phyloP scores from a whole-genome alignment of 352 stramenopile genomes.

The Globisporangium nodosum region DNA sequence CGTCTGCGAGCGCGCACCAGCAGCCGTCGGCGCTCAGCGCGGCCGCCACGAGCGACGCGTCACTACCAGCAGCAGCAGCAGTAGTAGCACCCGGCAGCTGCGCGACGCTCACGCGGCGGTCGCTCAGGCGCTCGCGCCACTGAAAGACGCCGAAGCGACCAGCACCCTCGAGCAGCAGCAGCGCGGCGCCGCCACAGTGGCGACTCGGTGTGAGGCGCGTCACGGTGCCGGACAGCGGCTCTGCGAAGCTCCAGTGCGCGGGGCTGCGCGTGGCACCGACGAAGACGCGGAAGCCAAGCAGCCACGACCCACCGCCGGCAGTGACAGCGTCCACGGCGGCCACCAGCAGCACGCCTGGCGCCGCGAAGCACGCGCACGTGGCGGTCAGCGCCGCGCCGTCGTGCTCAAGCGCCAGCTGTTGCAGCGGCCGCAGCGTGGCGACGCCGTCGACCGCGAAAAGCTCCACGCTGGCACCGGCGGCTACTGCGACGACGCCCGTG shows the following conservation, averaged over 20 bases:
- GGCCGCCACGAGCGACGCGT: slow-evolving; percentile 10
- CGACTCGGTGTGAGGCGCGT: slow-evolving; percentile 1
- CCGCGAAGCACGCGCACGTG: slow-evolving; percentile 38
- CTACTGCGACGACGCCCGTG: neutral
- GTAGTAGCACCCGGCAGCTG: slow-evolving; percentile 13
- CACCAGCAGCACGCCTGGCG: slow-evolving; percentile 38
- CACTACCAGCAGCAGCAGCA: no score
- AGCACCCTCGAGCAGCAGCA: slow-evolving; percentile 25
- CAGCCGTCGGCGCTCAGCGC: slow-evolving; percentile 23
- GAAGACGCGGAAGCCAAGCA: slow-evolving; percentile 56
- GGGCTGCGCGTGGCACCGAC: neutral
- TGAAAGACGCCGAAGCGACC: slow-evolving; percentile 33
- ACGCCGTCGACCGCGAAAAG: slow-evolving; percentile 11
- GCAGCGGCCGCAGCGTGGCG: neutral
- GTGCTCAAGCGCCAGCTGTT: neutral
- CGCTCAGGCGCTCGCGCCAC: slow-evolving; percentile 55
- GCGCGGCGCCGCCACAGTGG: slow-evolving; percentile 21
- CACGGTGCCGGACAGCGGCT: slow-evolving; percentile 13
- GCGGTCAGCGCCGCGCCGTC: slow-evolving; percentile 2
- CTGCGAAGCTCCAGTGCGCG: slow-evolving; percentile 45
- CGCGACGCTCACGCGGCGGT: slow-evolving; percentile 34
- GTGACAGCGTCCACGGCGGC: slow-evolving; percentile 7
- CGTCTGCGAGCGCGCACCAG: slow-evolving; percentile 26
- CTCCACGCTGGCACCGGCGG: neutral
- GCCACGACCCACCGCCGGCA: slow-evolving; percentile 7